Conservation (phyloP, 495 filamentous ascomycete species). For the Daldinia concentrica region DNA sequence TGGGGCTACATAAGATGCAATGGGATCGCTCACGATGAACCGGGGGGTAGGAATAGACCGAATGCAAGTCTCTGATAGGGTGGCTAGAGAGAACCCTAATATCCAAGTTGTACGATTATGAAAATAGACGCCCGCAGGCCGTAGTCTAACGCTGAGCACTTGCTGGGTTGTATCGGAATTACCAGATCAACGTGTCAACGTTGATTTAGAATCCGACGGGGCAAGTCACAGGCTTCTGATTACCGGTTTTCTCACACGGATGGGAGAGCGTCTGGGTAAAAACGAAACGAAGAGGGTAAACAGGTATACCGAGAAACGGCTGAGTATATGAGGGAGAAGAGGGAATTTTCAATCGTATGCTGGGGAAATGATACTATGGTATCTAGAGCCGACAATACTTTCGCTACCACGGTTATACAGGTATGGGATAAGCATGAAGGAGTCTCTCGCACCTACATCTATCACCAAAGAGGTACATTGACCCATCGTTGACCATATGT, state of each 20-base stretch:
- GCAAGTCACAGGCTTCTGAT: slow-evolving; percentile 34
- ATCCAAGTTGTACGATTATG: slow-evolving; percentile 42
- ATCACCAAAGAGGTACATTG: slow-evolving; percentile 21
- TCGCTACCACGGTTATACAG: slow-evolving; percentile 24
- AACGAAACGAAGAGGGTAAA: slow-evolving; percentile 17
- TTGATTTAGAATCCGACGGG: slow-evolving; percentile 27
- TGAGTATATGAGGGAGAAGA: slow-evolving; percentile 34
- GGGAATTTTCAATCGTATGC: slow-evolving; percentile 7
- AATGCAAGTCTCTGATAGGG: slow-evolving; percentile 45
- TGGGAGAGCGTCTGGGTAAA: slow-evolving; percentile 4
- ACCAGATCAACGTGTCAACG: slow-evolving; percentile 39
- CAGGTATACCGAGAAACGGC: slow-evolving; percentile 25
- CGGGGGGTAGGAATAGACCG: slow-evolving; percentile 35
- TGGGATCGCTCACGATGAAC: slow-evolving; percentile 46
- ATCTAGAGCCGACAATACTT: slow-evolving; percentile 24
- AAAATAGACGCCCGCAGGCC: slow-evolving; percentile 48
- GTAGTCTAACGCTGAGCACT: slow-evolving; percentile 37
- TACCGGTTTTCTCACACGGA: slow-evolving; percentile 16
- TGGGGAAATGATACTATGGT: slow-evolving; percentile 16
- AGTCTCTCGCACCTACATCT: slow-evolving; percentile 18
- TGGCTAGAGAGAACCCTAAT: slow-evolving; percentile 43
- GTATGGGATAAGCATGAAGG: slow-evolving; percentile 12
- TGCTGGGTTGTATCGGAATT: slow-evolving; percentile 39
- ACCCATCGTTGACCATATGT: slow-evolving; percentile 21
- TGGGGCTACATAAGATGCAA: slow-evolving; percentile 47